A percentile compares a stretch with the other conserved stretches of the same genome.
phyloP scores from a whole-genome alignment of 768 basidiomycete species.

The Saitozyma podzolica region DNA sequence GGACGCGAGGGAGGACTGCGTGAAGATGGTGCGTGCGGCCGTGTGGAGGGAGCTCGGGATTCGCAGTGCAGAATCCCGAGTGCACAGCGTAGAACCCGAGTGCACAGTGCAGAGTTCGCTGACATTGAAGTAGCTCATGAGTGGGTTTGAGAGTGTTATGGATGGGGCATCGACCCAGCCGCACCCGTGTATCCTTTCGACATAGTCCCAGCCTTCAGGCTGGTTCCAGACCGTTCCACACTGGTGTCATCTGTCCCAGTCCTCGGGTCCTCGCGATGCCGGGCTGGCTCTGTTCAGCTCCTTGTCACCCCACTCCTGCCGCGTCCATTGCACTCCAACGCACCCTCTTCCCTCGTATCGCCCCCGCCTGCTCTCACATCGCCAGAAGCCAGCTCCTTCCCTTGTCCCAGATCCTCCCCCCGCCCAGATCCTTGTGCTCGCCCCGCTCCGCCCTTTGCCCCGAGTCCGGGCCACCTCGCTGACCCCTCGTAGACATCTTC shows the following conservation, averaged over 20 bases:
- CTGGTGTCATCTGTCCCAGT: not conserved
- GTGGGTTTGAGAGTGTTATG: constrained; percentile 16
- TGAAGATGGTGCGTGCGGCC: constrained; percentile 49
- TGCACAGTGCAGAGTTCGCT: not conserved
- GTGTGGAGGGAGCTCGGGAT: not conserved
- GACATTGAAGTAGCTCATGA: constrained; percentile 31
- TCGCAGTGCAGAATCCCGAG: too few relatives aligned
- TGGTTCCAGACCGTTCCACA: not conserved
- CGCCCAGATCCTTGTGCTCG: not conserved
- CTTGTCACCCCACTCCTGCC: too few relatives aligned
- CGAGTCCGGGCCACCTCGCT: too few relatives aligned
- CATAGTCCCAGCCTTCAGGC: too few relatives aligned
- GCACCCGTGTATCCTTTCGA: not conserved
- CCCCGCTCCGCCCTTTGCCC: not conserved
- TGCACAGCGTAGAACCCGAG: too few relatives aligned
- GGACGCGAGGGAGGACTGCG: constrained; percentile 52
- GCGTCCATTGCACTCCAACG: too few relatives aligned
- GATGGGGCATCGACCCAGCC: not conserved
- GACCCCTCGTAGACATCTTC: constrained; percentile 41
- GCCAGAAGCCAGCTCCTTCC: not conserved
- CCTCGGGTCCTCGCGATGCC: too few relatives aligned
- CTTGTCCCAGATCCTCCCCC: not conserved
- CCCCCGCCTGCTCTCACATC: not conserved
- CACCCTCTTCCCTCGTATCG: too few relatives aligned
- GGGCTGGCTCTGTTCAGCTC: too few relatives aligned